Evolutionary conservation across 352 stramenopile species (phyloP), one percentile per base, ranked within the genome.

Genomic region (Phytopythium aichiense): DNA sequence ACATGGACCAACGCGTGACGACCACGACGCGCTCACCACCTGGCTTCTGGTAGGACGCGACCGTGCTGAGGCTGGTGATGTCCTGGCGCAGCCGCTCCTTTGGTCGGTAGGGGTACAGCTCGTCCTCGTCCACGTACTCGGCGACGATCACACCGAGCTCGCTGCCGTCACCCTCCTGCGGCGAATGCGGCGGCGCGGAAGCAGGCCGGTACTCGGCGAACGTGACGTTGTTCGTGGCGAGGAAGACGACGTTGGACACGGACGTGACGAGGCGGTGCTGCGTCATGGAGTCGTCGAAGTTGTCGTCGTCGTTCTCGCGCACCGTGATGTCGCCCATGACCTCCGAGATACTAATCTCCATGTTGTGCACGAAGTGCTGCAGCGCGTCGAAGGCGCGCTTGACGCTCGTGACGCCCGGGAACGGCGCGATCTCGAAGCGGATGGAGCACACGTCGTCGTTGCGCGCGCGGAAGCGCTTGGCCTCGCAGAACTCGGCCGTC

Each of bases 331-430:
- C 64, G 11, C 76, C 72, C 13, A 79, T 51, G 4, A 63, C 61
- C 56, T 81, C 76, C 5, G 73, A 79, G 23, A 83, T 64, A 49
- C 58, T 79, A 59, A 85, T 80, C 46, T 85, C 76, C 28, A 85
- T 63, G 53, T 77, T 85, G 56, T 65, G 71, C 33, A 76, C 65
- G 28, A 81, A 85, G 18, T 70, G 65, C 16, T 73, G 62, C 9
- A 82, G 67, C 31, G 68, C 66, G 43, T 82, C 68, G 42, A 81
- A 73, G 9, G 81, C 72, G 22, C 65, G 56, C 35, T 74, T 74
- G 48, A 76, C 57, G 23, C 58, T 69, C 38, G 46, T 46, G 35
- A 71, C 48, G 5, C 59, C 68, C 15, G 65, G 61, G 48, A 88
- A 74, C n/a, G 78, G 74, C n/a, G 65, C 67, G 23, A 76, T 58